Evolutionary conservation across 2,329 filamentous ascomycete species (phyloP).

Genomic region (Trichoderma hamatum): DNA sequence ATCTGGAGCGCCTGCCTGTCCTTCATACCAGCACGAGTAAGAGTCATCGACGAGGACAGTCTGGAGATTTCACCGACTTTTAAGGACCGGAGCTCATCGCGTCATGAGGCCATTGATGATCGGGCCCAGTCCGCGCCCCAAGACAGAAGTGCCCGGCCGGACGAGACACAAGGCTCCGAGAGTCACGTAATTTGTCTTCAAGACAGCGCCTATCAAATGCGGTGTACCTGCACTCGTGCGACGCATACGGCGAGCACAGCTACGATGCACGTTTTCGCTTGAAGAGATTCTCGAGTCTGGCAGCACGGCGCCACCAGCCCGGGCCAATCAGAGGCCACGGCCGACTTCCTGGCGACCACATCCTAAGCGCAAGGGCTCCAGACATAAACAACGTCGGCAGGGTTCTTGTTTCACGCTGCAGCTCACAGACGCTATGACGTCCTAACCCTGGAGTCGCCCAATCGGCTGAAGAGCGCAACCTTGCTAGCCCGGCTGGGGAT

Average conservation of each 20-base stretch:
- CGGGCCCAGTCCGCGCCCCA: constrained; percentile 9
- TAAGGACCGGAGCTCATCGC: constrained; percentile 3
- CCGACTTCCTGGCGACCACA: neutral
- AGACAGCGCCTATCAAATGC: constrained; percentile 27
- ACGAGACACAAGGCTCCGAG: neutral
- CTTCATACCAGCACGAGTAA: constrained; percentile 13
- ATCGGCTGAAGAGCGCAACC: constrained; percentile 29
- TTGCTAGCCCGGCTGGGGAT: constrained; percentile 25
- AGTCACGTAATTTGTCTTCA: constrained; percentile 8
- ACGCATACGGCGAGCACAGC: neutral
- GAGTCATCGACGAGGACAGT: constrained; percentile 24
- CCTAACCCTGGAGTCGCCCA: constrained; percentile 24
- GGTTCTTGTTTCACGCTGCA: constrained; percentile 26
- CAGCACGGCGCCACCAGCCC: neutral
- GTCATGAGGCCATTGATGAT: constrained; percentile 25
- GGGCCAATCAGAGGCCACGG: constrained; percentile 5
- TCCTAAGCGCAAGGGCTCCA: neutral
- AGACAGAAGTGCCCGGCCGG: constrained; percentile 19
- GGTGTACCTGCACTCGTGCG: constrained; percentile 3
- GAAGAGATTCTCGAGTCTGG: neutral
- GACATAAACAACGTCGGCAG: constrained; percentile 12
- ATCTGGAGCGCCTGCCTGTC: neutral
- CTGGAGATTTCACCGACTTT: constrained; percentile 28
- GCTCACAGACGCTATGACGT: constrained; percentile 28
- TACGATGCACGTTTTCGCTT: constrained; percentile 1